Evolutionary conservation across 2,329 filamentous ascomycete species (phyloP).

Genomic region (Leptographium flavum): DNA sequence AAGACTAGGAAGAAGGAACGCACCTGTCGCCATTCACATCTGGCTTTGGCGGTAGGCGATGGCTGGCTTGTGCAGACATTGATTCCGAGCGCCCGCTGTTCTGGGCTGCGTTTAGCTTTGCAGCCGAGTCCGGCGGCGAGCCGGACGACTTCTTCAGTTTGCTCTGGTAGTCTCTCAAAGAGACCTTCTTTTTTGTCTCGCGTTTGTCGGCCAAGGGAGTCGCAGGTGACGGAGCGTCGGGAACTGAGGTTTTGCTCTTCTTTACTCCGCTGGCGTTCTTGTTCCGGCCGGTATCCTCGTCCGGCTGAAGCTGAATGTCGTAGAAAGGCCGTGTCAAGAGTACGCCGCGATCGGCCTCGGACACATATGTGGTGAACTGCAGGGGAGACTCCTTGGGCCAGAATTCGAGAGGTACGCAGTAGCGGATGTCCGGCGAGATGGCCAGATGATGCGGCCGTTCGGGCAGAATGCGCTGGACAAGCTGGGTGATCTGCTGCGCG

Average conservation of each 20-base stretch:
- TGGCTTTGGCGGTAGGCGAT: constrained; percentile 5
- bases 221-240: constrained; percentile 19
- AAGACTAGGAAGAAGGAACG: not conserved
- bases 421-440: constrained; percentile 31
- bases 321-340: constrained; percentile 42
- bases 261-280: not conserved
- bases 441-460: constrained; percentile 32
- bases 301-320: constrained; percentile 39
- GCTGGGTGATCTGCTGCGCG: constrained; percentile 12
- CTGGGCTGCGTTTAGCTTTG: constrained; percentile 4
- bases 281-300: not conserved
- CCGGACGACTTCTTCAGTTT: constrained; percentile 26
- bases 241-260: constrained; percentile 8
- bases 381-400: constrained; percentile 31
- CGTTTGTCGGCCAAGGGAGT: constrained; percentile 14
- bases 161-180: constrained; percentile 42
- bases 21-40: constrained; percentile 19
- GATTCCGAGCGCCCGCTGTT: constrained; percentile 12
- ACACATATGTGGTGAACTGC: constrained; percentile 43
- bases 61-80: constrained; percentile 7
- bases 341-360: constrained; percentile 42
- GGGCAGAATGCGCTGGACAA: constrained; percentile 13
- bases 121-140: constrained; percentile 13
- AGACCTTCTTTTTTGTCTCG: constrained; percentile 30
- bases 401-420: constrained; percentile 23